phyloP scores from a whole-genome alignment of 768 basidiomycete species.

The Boletus rubroflammeus region DNA sequence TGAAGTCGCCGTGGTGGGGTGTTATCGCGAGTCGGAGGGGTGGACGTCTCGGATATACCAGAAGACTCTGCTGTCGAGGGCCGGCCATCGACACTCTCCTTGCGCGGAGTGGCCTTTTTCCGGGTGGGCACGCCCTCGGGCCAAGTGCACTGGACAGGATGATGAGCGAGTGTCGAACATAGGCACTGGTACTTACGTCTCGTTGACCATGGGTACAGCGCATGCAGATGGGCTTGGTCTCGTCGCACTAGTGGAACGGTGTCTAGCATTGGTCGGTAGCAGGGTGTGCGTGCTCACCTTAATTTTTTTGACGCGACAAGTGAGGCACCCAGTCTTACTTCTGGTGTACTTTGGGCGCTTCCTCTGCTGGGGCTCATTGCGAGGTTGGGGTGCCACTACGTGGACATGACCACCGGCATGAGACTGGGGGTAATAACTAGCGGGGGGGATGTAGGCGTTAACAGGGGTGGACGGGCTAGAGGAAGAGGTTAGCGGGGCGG shows the following conservation, averaged over 20 bases:
- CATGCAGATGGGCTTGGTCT: constrained; percentile 83
- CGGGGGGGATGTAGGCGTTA: constrained; percentile 40
- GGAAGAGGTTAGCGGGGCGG: constrained; percentile 17
- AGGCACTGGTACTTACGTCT: constrained; percentile 48
- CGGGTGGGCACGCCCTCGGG: constrained; percentile 73
- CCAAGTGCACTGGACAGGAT: constrained; percentile 65
- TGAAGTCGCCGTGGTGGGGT: constrained; percentile 57
- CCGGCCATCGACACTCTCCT: constrained; percentile 57
- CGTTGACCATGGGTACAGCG: constrained; percentile 83
- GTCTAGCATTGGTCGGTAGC: constrained; percentile 1
- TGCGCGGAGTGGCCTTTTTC: constrained; percentile 58
- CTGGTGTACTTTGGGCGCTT: constrained; percentile 92
- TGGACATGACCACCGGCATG: constrained; percentile 40
- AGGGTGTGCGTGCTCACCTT: constrained; percentile 54
- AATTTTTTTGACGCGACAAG: constrained; percentile 92
- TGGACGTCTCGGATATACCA: constrained; percentile 65
- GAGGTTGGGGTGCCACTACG: constrained; percentile 44
- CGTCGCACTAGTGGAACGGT: constrained; percentile 66
- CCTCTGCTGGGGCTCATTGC: constrained; percentile 52
- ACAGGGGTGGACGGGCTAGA: constrained; percentile 34
- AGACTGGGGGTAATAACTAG: constrained; percentile 37
- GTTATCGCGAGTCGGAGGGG: constrained; percentile 65
- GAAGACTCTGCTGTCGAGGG: constrained; percentile 78
- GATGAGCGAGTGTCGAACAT: constrained; percentile 12
- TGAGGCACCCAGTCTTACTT: constrained; percentile 92